Percentiles rank a stretch among this genome's conserved stretches.
These are phyloP conservation scores for Aspergillus fischeri DNA, from an alignment of 2,329 filamentous ascomycete genomes.

Conservation along the genomic window DNA sequence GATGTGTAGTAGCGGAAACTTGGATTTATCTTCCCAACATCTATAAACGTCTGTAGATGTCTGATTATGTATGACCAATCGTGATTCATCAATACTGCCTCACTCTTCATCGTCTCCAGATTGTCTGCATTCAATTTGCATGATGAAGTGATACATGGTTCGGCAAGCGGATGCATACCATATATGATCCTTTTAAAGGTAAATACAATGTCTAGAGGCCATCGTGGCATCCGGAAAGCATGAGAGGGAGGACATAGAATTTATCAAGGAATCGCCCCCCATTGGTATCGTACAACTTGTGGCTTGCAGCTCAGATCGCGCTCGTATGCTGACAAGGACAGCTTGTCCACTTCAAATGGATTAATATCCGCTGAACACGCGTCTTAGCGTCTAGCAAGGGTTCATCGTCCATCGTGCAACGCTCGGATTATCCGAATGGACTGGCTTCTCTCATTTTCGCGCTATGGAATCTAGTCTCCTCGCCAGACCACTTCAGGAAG, in stretches of 20 bases:
- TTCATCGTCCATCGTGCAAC: neutral
- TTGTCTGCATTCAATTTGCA: neutral
- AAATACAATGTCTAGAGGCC: neutral
- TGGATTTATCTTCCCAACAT: neutral
- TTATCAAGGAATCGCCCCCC: no score
- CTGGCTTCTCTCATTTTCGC: neutral
- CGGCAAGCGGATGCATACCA: neutral
- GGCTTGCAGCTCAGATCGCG: neutral
- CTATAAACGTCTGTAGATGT: neutral
- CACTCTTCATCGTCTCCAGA: neutral
- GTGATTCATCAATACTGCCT: neutral
- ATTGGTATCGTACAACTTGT: neutral
- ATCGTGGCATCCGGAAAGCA: neutral
- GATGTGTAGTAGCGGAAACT: neutral
- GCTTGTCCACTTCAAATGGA: neutral
- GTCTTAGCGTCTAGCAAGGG: neutral
- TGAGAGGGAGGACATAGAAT: neutral
- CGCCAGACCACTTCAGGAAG: neutral
- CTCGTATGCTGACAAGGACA: neutral
- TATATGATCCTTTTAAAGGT: neutral
- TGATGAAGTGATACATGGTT: neutral
- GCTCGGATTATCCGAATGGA: neutral
- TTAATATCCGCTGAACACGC: neutral
- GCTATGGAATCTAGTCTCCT: neutral
- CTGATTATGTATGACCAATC: neutral